Conservation (phyloP, 176 grass and related monocot species). For the Tillandsia leiboldiana region DNA sequence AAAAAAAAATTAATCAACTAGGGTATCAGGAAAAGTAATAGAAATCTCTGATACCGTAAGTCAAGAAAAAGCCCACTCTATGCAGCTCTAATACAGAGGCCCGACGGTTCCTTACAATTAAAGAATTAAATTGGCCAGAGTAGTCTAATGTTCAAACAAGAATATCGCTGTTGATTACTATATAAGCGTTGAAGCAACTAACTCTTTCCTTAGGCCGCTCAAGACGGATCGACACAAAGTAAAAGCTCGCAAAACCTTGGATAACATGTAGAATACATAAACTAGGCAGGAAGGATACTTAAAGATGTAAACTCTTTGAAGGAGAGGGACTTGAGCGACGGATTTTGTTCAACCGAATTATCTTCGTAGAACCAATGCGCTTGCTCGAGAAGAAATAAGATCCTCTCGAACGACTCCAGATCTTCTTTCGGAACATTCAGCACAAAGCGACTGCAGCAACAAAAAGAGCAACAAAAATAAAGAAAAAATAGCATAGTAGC, state of each 20-base stretch:
- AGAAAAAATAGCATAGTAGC: neutral
- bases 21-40: too few relatives aligned
- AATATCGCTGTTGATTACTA: too few relatives aligned
- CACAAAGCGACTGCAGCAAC: constrained; percentile 71
- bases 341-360: constrained; percentile 88
- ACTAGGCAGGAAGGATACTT: constrained; percentile 32
- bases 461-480: neutral
- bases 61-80: too few relatives aligned
- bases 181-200: too few relatives aligned
- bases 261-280: neutral
- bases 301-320: constrained; percentile 92
- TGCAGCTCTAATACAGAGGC: too few relatives aligned
- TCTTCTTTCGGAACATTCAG: constrained; percentile 95
- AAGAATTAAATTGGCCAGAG: too few relatives aligned
- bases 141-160: too few relatives aligned
- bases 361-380: constrained; percentile 99
- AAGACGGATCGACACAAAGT: neutral
- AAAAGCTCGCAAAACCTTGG: neutral
- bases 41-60: too few relatives aligned
- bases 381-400: constrained; percentile 91
- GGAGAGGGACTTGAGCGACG: constrained; percentile 84
- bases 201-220: too few relatives aligned
- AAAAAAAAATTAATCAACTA: too few relatives aligned
- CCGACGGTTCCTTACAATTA: too few relatives aligned
- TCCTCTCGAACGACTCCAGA: constrained; percentile 92